Base-by-base conservation (phyloP, 768 basidiomycete species). In the Hortiboletus flavorubellus region DNA sequence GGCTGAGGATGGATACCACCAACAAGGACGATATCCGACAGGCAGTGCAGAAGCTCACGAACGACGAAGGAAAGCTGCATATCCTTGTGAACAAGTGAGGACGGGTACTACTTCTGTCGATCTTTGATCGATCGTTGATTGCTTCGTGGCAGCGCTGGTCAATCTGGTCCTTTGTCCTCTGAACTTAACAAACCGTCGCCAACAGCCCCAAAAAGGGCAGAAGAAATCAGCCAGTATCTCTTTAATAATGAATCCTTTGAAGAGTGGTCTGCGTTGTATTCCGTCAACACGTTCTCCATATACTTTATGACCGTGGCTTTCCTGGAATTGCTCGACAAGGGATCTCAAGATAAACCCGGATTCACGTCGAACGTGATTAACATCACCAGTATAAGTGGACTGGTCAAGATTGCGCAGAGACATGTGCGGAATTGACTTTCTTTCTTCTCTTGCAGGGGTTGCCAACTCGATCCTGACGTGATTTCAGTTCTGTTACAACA, bases 1-100 rank as follows among this genome's bases (percentile, higher is more conserved):
- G 88, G 23, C 53, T 90, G 37, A 73, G 76, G 59, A 83, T 92
- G 80, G 90, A 93, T 62, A 83, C 83, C 23, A 89, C 89, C 2
- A 73, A 78, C 64, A 86, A 86, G 62, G 75, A 78, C 43, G 87
- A 86, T 54, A 93, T 93, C 50, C 58, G 72, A 46, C 71, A 68
- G 11, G 84, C 75, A 5, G 83, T 85, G 57, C 75, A 80, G 38
- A 60, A 26, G 48, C 48, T 72, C 42, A 50, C 21, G 30, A 42
- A 41, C 8, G 60, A 65, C 18, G 86, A 91, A 46, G 87, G 88
- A 30, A 87, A 78, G 59, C 65, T 93, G 40, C 88, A 93, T 62
- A 80, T 91, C 49, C 80, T 93, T 5, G 82, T 92, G 35, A 93
- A 93, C 75, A 92, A 92, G 90, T 92, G 55, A 40, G 80, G 62